A percentile compares a stretch with the other conserved stretches of the same genome.
These are phyloP conservation scores for Neonectria neomacrospora DNA, from an alignment of 2,329 filamentous ascomycete genomes.

Conservation along the genomic window DNA sequence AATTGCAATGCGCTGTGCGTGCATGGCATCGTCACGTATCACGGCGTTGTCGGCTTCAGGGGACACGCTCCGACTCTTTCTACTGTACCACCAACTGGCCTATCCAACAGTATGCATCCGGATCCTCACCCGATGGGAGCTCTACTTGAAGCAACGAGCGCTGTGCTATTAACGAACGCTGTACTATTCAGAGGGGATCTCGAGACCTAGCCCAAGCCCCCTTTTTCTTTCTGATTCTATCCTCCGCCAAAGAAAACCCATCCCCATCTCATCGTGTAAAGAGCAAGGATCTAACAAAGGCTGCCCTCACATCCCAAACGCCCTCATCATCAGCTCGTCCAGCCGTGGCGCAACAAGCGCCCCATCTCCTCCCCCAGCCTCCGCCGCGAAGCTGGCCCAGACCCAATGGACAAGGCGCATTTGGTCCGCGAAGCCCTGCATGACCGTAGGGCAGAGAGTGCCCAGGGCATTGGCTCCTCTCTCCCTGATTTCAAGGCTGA, in stretches of 20 bases:
- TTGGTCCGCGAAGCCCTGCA: background rate
- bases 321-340: background rate
- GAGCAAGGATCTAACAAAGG: background rate
- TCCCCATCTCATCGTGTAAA: background rate
- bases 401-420: background rate
- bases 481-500: conserved; percentile 21
- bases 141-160: background rate
- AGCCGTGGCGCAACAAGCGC: background rate
- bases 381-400: background rate
- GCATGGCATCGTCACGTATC: background rate
- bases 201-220: background rate
- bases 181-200: background rate
- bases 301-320: background rate
- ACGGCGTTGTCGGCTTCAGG: background rate
- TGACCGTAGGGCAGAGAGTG: background rate
- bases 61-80: background rate
- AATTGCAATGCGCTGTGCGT: background rate
- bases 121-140: background rate
- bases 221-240: background rate
- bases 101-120: background rate
- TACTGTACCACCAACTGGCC: background rate
- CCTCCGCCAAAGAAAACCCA: background rate
- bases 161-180: no score
- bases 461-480: background rate
- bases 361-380: background rate